A percentile compares a stretch with the other conserved stretches of the same genome.
These are phyloP conservation scores for Amphibolis antarctica DNA, from an alignment of 106 monocot species.

Conservation along the genomic window DNA sequence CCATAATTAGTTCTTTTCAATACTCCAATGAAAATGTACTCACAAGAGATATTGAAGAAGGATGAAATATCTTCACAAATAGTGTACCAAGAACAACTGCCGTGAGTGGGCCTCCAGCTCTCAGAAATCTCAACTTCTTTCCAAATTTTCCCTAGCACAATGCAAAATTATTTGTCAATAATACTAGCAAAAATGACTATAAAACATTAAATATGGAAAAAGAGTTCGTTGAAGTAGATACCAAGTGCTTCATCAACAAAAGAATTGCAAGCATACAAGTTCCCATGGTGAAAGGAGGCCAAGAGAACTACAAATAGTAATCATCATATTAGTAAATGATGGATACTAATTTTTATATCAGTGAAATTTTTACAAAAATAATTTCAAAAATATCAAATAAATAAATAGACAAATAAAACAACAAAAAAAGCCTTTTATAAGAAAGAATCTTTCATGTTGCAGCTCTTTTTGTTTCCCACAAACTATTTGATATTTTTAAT, in stretches of 20 bases:
- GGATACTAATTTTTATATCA: neutral
- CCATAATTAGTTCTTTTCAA: neutral
- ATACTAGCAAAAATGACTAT: neutral
- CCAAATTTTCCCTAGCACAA: constrained; percentile 64
- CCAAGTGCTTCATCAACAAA: constrained; percentile 86
- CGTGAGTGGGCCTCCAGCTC: constrained; percentile 88
- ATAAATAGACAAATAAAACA: neutral
- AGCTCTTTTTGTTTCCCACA: too few species aligned
- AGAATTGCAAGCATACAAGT: constrained; percentile 61
- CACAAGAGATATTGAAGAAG: constrained; percentile 87
- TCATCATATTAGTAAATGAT: neutral
- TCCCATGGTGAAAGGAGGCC: constrained; percentile 98
- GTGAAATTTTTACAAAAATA: neutral
- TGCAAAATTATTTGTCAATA: constrained; percentile 3
- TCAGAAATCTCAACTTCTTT: constrained; percentile 47
- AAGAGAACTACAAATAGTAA: constrained; percentile 55
- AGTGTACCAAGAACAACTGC: constrained; percentile 72
- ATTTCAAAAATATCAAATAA: neutral
- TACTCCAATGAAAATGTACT: constrained; percentile 14
- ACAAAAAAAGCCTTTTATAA: neutral
- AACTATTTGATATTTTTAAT: too few species aligned
- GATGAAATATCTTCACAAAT: constrained; percentile 95
- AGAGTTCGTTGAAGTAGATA: constrained; percentile 9
- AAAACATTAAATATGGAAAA: neutral
- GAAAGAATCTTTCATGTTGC: neutral